A percentile compares a stretch with the other conserved stretches of the same genome.
These are phyloP conservation scores for Aegilops umbellulata DNA, from an alignment of 176 grass and related monocot genomes.

Conservation along the genomic window DNA sequence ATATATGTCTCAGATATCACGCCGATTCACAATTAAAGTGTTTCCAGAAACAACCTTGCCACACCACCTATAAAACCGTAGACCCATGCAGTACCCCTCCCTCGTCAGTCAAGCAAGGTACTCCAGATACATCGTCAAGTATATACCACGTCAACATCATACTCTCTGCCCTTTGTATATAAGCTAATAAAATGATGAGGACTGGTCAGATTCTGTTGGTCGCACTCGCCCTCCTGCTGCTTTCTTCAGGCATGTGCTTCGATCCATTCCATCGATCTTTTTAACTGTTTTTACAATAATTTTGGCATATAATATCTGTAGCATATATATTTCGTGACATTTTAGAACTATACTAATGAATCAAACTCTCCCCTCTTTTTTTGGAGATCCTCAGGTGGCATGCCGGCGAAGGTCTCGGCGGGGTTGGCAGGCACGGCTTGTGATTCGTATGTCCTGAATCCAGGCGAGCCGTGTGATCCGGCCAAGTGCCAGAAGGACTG, in stretches of 20 bases:
- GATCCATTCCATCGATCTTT: background rate
- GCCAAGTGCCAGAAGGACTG: background rate
- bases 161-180: background rate
- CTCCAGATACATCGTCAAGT: background rate
- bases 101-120: background rate
- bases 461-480: background rate
- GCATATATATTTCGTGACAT: background rate
- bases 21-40: background rate
- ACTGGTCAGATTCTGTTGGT: background rate
- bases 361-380: background rate
- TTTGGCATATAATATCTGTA: too few species aligned
- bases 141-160: background rate
- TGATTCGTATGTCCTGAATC: background rate
- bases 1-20: background rate
- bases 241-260: conserved; percentile 2
- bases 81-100: background rate
- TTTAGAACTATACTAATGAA: background rate
- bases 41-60: background rate
- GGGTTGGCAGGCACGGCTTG: background rate
- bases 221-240: conserved; percentile 19
- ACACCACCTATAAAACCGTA: background rate
- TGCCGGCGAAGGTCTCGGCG: background rate
- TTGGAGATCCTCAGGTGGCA: background rate
- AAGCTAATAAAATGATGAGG: background rate
- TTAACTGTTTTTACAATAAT: too few species aligned